Evolutionary conservation across 306 rosid species (phyloP).

Genomic region (Hylodesmum podocarpum): DNA sequence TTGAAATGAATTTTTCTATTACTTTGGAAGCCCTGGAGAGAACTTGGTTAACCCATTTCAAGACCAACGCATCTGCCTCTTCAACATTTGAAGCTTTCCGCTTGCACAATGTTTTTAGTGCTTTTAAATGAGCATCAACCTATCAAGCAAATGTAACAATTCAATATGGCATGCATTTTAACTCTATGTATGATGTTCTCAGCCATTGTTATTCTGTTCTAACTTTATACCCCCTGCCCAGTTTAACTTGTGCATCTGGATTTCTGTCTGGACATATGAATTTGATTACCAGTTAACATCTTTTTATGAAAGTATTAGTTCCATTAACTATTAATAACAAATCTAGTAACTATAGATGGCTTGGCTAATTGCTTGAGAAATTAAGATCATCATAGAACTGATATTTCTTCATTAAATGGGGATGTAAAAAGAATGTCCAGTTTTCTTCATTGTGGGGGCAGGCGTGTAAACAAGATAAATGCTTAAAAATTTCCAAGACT

Average conservation of each 20-base stretch:
- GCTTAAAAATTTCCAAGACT: neutral
- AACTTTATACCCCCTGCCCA: constrained; percentile 1
- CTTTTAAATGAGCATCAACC: constrained; percentile 92
- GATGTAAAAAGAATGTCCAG: neutral
- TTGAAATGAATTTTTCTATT: constrained; percentile 62
- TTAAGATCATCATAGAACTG: neutral
- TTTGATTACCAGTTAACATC: neutral
- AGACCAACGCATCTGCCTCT: constrained; percentile 61
- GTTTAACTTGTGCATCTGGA: neutral
- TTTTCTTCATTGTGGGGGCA: neutral
- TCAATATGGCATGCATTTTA: neutral
- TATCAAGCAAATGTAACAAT: constrained; percentile 39
- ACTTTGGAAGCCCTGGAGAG: constrained; percentile 54
- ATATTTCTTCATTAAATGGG: neutral
- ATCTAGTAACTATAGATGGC: constrained; percentile 14
- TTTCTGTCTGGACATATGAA: neutral
- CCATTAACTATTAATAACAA: constrained; percentile 1
- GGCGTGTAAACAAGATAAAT: neutral
- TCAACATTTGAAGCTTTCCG: constrained; percentile 56
- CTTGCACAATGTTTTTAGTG: constrained; percentile 79
- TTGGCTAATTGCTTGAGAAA: constrained; percentile 15
- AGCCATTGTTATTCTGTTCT: neutral
- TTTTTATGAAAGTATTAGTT: neutral
- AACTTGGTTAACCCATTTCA: constrained; percentile 65
- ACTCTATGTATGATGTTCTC: neutral